Percentiles rank a stretch among this genome's conserved stretches.
Evolutionary conservation across 2,329 filamentous ascomycete species (phyloP).

Genomic region (Septoria petroselini): DNA sequence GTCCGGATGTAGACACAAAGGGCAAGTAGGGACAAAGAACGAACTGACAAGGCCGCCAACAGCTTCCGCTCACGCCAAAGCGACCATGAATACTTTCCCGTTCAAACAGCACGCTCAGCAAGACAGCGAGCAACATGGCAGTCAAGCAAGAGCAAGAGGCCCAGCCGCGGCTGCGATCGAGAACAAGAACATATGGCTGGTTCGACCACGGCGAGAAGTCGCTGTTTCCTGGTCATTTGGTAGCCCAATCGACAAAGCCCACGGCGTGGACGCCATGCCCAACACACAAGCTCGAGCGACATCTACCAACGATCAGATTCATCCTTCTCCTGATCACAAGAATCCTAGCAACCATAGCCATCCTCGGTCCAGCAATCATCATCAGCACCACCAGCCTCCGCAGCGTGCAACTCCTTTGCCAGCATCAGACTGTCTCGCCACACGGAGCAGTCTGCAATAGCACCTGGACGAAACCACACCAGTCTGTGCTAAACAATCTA

Average conservation of each 20-base stretch:
- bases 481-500: neutral
- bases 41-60: neutral
- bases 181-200: slow-evolving; percentile 11
- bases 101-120: too few species aligned
- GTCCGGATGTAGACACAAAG: slow-evolving; percentile 8
- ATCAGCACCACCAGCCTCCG: neutral
- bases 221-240: neutral
- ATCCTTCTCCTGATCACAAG: neutral
- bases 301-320: neutral
- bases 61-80: neutral
- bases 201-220: slow-evolving; percentile 11
- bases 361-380: slow-evolving; percentile 5
- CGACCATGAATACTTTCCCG: neutral
- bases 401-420: slow-evolving; percentile 3
- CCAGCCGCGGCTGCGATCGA: slow-evolving; percentile 1
- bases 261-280: neutral
- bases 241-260: neutral
- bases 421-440: neutral
- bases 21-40: slow-evolving; percentile 10
- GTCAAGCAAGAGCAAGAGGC: neutral
- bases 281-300: neutral
- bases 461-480: slow-evolving; percentile 3
- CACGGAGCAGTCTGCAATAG: slow-evolving; percentile 1
- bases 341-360: neutral
- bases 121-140: neutral